A percentile compares a stretch with the other conserved stretches of the same genome.
phyloP scores from a whole-genome alignment of 257 asterid genomes.

The Petunia secreta region DNA sequence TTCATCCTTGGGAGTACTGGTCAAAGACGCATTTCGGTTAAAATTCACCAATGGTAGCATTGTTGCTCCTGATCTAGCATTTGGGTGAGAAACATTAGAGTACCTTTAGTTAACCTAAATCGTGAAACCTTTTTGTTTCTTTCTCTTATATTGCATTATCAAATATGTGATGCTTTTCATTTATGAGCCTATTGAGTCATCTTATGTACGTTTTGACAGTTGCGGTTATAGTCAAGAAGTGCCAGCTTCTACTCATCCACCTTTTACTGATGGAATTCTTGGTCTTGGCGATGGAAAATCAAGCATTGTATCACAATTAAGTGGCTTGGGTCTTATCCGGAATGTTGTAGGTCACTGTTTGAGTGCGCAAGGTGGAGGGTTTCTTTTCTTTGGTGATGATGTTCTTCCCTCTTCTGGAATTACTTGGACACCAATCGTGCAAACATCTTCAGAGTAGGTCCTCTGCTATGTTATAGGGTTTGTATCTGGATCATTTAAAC shows the following conservation, averaged over 20 bases:
- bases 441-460: constrained; percentile 39
- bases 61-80: constrained; percentile 64
- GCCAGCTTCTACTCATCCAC: constrained; percentile 49
- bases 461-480: not conserved
- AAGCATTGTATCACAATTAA: constrained; percentile 71
- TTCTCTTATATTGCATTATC: not conserved
- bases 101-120: not conserved
- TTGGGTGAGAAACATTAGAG: constrained; percentile 56
- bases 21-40: constrained; percentile 68
- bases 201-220: constrained; percentile 40
- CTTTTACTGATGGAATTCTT: constrained; percentile 86
- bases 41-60: constrained; percentile 60
- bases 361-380: constrained; percentile 79
- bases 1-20: constrained; percentile 78
- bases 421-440: constrained; percentile 44
- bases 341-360: constrained; percentile 88
- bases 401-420: constrained; percentile 52
- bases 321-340: constrained; percentile 51
- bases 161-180: not conserved
- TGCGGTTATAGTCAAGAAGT: constrained; percentile 92
- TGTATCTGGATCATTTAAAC: not conserved
- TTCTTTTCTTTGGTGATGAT: constrained; percentile 87
- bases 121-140: constrained; percentile 7
- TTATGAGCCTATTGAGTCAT: constrained; percentile 1
- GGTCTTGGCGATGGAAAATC: constrained; percentile 89